Base-by-base conservation (phyloP, 441 rosid genomes). In the Croton setiger region DNA sequence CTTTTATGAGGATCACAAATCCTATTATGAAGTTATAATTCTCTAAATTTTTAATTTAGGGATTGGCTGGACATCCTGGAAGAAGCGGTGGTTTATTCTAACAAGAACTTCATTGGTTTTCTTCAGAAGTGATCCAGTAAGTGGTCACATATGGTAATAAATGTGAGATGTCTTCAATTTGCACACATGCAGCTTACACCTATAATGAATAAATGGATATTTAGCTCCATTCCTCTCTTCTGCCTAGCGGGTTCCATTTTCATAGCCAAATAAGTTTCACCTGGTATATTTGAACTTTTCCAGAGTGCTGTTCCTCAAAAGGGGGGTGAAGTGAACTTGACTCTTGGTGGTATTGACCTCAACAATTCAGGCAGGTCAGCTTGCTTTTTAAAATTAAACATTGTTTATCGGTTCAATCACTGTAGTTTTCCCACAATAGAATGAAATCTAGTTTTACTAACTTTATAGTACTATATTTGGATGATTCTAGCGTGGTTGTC, bases 281-380 rank as follows among this genome's bases (percentile, higher is more conserved):
- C 31, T 57, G 37, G 61, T 64, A 31, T 69, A 45, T 63, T 68
- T 72, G 31, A 63, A 56, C 63, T 69, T 76, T 75, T 78, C 76
- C 94, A 96, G 99, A 93, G 78, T 78, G 94, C 89, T 71, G 68
- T 79, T 73, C 83, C 88, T 72, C 97, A 86, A 82, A 93, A 75
- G 76, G 98, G 98, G 53, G 70, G 86, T 87, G 99, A 96, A 86
- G 93, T 88, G 64, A 93, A 96, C 84, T 84, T 91, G 80, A 96
- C 92, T 61, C 97, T 96, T 63, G 99, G 99, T 66, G 99, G 99
- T 72, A 93, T 96, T 83, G 98, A 96, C 81, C 98, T 96, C 88
- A 93, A 96, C 98, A 96, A 86, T 87, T 96, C 98, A 93, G 99
- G 99, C 97, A 96, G 99, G 99, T 96, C 82, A 87, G 99, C 91